A percentile compares a stretch with the other conserved stretches of the same genome.
phyloP scores from a whole-genome alignment of 176 grass and related monocot genomes.

The Eleusine coracana region DNA sequence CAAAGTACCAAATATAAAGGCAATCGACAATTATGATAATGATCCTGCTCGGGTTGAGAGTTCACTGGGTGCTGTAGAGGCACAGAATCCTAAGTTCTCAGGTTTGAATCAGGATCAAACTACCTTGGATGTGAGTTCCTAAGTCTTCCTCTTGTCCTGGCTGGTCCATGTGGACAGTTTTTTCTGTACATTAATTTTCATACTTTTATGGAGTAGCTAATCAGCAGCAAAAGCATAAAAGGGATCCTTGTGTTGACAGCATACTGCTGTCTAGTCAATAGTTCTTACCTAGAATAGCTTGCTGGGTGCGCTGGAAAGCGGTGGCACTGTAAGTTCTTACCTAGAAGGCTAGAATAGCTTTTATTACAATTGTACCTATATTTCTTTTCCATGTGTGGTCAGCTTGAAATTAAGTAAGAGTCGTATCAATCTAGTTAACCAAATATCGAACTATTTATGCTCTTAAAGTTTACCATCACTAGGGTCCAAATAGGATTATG shows the following conservation, averaged over 20 bases:
- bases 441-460: slow-evolving; percentile 8
- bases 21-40: neutral
- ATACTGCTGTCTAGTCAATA: slow-evolving; percentile 9
- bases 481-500: slow-evolving; percentile 6
- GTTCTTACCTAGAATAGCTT: slow-evolving; percentile 22
- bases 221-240: slow-evolving; percentile 26
- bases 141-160: too few relatives aligned
- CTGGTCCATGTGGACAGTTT: too few relatives aligned
- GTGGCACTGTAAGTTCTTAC: slow-evolving; percentile 27
- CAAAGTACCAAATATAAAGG: neutral
- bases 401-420: slow-evolving; percentile 27
- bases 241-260: slow-evolving; percentile 25
- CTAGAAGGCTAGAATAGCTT: slow-evolving; percentile 39
- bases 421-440: slow-evolving; percentile 8
- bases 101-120: neutral
- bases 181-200: too few relatives aligned
- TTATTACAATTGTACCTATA: neutral
- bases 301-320: slow-evolving; percentile 11
- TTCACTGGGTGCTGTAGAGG: neutral
- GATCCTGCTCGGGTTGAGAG: neutral
- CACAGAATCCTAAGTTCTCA: neutral
- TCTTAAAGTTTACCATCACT: slow-evolving; percentile 20
- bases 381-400: slow-evolving; percentile 11
- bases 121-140: neutral
- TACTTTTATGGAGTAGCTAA: slow-evolving; percentile 3